These are phyloP conservation scores for Pseudoturritis turrita DNA, from an alignment of 345 rosid genomes.

Conservation along the genomic window DNA sequence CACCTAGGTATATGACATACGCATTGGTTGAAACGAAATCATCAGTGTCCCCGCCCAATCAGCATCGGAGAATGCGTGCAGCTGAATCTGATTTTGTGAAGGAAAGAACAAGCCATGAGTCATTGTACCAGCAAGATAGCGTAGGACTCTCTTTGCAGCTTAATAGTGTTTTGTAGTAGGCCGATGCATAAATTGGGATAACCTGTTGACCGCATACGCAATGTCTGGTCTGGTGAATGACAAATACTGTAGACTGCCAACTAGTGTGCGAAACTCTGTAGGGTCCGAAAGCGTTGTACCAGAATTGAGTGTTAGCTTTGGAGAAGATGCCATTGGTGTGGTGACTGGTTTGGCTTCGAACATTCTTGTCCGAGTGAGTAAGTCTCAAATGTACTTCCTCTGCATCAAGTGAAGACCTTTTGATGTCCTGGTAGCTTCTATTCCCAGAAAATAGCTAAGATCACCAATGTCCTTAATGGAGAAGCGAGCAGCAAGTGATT, in stretches of 20 bases:
- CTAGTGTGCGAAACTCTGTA: background rate
- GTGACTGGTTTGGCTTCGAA: background rate
- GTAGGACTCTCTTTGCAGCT: background rate
- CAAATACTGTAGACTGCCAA: background rate
- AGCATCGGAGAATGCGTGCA: background rate
- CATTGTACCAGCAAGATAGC: background rate
- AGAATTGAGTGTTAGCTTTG: background rate
- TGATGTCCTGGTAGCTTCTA: background rate
- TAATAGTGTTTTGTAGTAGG: background rate
- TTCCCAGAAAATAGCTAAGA: background rate
- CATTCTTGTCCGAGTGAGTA: background rate
- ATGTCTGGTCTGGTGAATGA: background rate
- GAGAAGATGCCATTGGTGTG: background rate
- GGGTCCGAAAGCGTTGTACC: accelerated
- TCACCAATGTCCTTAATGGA: background rate
- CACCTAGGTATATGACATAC: background rate
- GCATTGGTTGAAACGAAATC: background rate
- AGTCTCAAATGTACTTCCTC: too few relatives aligned
- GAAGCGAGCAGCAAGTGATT: background rate
- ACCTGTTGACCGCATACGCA: background rate
- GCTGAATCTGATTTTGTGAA: too few relatives aligned
- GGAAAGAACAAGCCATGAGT: background rate
- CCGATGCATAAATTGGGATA: background rate
- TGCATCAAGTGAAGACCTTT: too few relatives aligned
- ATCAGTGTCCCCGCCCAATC: background rate